phyloP scores from a whole-genome alignment of 345 rosid species.

The Populus davidiana region DNA sequence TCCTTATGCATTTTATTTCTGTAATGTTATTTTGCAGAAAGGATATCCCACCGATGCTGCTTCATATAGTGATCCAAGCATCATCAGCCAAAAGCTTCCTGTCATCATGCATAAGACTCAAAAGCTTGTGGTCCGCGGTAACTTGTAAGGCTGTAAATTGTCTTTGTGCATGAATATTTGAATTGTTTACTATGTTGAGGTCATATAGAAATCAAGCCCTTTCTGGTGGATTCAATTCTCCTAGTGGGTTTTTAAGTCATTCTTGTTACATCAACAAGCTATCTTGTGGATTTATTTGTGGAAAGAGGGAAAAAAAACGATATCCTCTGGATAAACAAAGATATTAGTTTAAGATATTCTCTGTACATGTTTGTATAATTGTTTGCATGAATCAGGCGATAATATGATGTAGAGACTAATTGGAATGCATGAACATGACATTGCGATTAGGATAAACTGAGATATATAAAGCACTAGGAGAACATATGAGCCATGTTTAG shows the following conservation, averaged over 20 bases:
- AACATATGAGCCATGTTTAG: not conserved
- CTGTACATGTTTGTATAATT: not conserved
- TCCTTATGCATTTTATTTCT: not conserved
- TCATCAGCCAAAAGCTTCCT: constrained; percentile 82
- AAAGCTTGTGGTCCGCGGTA: constrained; percentile 57
- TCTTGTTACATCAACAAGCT: constrained; percentile 8
- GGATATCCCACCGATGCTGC: constrained; percentile 81
- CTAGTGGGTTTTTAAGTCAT: not conserved
- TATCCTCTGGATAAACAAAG: not conserved
- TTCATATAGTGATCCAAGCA: constrained; percentile 76
- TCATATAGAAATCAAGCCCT: not conserved
- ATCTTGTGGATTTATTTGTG: constrained; percentile 3
- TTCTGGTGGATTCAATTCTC: constrained; percentile 11
- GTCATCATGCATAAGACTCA: constrained; percentile 64
- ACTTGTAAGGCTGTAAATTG: constrained; percentile 27
- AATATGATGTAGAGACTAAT: not conserved
- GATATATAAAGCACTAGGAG: not conserved
- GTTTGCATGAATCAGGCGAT: not conserved
- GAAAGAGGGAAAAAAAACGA: not conserved
- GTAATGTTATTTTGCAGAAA: constrained; percentile 51
- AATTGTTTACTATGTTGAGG: constrained; percentile 12
- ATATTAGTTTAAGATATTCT: not conserved
- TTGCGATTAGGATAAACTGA: not conserved
- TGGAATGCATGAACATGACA: not conserved
- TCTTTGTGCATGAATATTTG: constrained; percentile 11